These are phyloP conservation scores for Fusarium sp. DNA, from an alignment of 2,329 filamentous ascomycete genomes.

Conservation along the genomic window DNA sequence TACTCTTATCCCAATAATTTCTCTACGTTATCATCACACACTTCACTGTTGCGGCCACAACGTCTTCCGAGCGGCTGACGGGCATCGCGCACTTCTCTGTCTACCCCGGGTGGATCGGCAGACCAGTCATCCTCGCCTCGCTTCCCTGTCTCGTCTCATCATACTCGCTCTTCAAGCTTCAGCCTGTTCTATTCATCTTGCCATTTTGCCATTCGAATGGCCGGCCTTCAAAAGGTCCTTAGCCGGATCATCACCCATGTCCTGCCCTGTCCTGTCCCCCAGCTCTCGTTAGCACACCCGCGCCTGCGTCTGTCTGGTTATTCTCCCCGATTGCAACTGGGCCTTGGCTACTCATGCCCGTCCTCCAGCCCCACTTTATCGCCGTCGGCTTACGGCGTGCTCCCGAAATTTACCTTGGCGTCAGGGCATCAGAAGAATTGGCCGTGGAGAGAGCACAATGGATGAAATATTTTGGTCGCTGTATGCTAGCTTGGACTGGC, in stretches of 20 bases:
- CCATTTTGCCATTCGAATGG: slow-evolving; percentile 35
- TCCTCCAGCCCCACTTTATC: slow-evolving; percentile 38
- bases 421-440: background rate
- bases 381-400: slow-evolving; percentile 41
- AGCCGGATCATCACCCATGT: slow-evolving; percentile 29
- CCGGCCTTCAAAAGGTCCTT: slow-evolving; percentile 30
- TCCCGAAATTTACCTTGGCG: slow-evolving; percentile 35
- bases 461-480: background rate
- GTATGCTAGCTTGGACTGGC: background rate
- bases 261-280: slow-evolving; percentile 24
- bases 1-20: background rate
- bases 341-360: slow-evolving; percentile 16
- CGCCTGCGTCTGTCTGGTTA: slow-evolving; percentile 25
- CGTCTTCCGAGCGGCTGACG: background rate
- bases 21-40: slow-evolving; percentile 1
- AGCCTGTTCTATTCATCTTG: slow-evolving; percentile 28
- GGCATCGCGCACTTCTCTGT: background rate
- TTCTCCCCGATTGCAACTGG: slow-evolving; percentile 28
- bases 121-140: slow-evolving; percentile 28
- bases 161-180: slow-evolving; percentile 24
- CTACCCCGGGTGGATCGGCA: slow-evolving; percentile 33
- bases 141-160: slow-evolving; percentile 33
- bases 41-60: slow-evolving; percentile 9
- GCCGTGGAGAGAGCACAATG: background rate
- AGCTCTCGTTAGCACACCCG: slow-evolving; percentile 36